These are phyloP conservation scores for Mycena metata DNA, from an alignment of 768 basidiomycete genomes.

Conservation along the genomic window DNA sequence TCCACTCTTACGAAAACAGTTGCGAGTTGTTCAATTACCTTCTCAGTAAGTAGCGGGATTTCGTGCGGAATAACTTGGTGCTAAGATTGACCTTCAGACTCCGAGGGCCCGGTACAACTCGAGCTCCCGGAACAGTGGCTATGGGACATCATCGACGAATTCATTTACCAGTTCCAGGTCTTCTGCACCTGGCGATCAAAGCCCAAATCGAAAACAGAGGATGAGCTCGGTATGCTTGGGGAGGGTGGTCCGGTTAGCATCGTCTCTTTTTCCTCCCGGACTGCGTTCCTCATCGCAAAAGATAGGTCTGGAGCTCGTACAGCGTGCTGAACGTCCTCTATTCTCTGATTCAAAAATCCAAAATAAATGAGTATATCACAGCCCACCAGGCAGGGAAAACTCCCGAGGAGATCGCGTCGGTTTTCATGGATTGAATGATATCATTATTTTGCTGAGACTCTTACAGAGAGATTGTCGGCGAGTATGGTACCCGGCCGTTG, in stretches of 20 bases:
- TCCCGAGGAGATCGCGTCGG: conserved; percentile 87
- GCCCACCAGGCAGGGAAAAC: conserved; percentile 87
- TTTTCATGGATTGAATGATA: conserved; percentile 34
- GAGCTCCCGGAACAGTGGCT: conserved; percentile 98
- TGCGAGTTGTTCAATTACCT: conserved; percentile 99
- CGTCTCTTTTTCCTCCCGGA: background rate
- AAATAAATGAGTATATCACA: conserved; percentile 91
- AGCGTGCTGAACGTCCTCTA: conserved; percentile 98
- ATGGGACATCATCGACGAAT: conserved; percentile 98
- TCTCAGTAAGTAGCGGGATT: conserved; percentile 73
- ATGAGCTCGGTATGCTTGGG: conserved; percentile 86
- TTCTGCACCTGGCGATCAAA: conserved; percentile 95
- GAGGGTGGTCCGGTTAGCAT: conserved; percentile 75
- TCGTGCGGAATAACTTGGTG: background rate
- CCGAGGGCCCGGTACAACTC: conserved; percentile 93
- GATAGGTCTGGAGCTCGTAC: conserved; percentile 96
- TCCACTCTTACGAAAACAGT: conserved; percentile 98
- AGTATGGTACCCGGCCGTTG: conserved; percentile 90
- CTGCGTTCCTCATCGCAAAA: conserved; percentile 23
- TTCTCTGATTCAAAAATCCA: conserved; percentile 97
- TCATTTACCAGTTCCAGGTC: conserved; percentile 98
- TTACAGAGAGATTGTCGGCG: conserved; percentile 84
- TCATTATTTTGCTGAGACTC: conserved; percentile 20
- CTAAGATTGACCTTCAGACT: conserved; percentile 66
- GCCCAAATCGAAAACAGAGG: conserved; percentile 87